A percentile compares a stretch with the other conserved stretches of the same genome.
Evolutionary conservation across 805 yeast species (phyloP).

Genomic region (Metschnikowia arizonensis): DNA sequence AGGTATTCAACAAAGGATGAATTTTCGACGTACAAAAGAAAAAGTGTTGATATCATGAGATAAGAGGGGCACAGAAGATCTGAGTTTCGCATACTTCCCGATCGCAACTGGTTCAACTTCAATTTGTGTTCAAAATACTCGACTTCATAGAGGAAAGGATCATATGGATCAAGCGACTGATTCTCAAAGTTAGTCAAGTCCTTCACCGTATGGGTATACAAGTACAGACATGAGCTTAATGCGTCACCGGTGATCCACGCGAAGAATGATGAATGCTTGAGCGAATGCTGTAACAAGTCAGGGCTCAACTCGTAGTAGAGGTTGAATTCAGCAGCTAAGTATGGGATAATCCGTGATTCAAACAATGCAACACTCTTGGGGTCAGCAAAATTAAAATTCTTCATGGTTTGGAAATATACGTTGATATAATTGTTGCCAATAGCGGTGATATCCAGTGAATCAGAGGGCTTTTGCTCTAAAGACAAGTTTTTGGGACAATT

Average conservation of each 20-base stretch:
- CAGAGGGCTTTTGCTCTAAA: constrained; percentile 17
- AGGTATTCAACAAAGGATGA: constrained; percentile 9
- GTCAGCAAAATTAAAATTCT: constrained; percentile 15
- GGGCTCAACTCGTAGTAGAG: constrained; percentile 20
- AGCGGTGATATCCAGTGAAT: constrained; percentile 30
- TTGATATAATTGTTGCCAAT: constrained; percentile 21
- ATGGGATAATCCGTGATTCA: constrained; percentile 21
- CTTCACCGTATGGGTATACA: constrained; percentile 17
- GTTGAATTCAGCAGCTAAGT: constrained; percentile 23
- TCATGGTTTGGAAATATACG: constrained; percentile 18
- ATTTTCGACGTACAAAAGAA: constrained; percentile 11
- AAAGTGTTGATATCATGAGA: constrained; percentile 10
- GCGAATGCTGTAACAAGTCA: constrained; percentile 12
- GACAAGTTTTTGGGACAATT: constrained; percentile 23
- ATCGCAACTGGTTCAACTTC: constrained; percentile 5
- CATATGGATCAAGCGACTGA: constrained; percentile 13
- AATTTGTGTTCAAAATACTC: constrained; percentile 14
- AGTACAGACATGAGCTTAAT: constrained; percentile 12
- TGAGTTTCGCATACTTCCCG: background rate
- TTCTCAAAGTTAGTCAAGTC: constrained; percentile 16
- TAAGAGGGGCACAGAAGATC: constrained; percentile 11
- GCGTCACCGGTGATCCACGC: constrained; percentile 19
- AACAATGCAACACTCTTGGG: background rate
- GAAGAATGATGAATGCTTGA: constrained; percentile 15
- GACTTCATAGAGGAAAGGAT: constrained; percentile 20